These are phyloP conservation scores for Vitis hybrid DNA, from an alignment of 177 flowering plant genomes.

Conservation along the genomic window DNA sequence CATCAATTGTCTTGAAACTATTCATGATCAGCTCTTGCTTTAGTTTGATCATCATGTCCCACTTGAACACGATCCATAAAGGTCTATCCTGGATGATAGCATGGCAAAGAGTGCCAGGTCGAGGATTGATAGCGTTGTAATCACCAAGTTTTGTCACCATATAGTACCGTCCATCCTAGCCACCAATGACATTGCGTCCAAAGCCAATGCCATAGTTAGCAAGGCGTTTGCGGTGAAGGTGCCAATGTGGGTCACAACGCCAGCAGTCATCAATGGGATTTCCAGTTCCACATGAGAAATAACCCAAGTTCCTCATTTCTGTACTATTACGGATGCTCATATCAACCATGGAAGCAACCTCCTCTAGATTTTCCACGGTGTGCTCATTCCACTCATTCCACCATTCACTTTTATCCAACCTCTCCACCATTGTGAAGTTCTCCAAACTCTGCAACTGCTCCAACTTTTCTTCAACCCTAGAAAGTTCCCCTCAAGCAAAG, in stretches of 20 bases:
- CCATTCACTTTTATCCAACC: no score
- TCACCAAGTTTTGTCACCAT: slow-evolving; percentile 22
- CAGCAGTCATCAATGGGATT: slow-evolving; percentile 26
- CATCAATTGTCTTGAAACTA: slow-evolving; percentile 26
- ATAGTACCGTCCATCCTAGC: slow-evolving; percentile 25
- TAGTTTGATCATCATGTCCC: slow-evolving; percentile 27
- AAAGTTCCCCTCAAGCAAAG: no score
- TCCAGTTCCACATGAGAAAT: slow-evolving; percentile 1
- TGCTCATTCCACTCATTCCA: neutral
- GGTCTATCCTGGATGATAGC: slow-evolving; percentile 28
- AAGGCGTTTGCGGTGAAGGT: slow-evolving; percentile 19
- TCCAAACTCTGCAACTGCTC: no score
- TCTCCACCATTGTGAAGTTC: no score
- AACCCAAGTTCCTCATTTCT: neutral
- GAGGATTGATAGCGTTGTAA: slow-evolving; percentile 29
- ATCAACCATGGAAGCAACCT: neutral
- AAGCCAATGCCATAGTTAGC: slow-evolving; percentile 33
- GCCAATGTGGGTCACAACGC: slow-evolving; percentile 32
- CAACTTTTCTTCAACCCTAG: no score
- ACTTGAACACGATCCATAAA: slow-evolving; percentile 22
- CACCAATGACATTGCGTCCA: slow-evolving; percentile 30
- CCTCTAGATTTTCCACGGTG: neutral
- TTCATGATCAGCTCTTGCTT: neutral
- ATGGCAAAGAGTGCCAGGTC: slow-evolving; percentile 26
- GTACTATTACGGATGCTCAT: neutral